Conservation (phyloP, 202 grass and related monocot species). For the Panicum virgatum region DNA sequence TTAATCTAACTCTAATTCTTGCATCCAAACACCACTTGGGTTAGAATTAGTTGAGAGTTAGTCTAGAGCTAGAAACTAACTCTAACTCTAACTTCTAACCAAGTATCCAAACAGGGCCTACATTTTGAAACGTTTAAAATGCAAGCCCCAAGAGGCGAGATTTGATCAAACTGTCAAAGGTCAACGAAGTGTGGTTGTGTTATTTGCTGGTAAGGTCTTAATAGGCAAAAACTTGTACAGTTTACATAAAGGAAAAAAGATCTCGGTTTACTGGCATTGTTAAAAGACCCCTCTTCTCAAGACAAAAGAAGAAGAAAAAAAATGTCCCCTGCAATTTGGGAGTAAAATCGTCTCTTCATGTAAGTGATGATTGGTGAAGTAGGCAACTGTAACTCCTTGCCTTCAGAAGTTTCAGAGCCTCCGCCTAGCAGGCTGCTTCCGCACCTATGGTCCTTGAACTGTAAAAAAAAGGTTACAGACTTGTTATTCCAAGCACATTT, state of each 20-base stretch:
- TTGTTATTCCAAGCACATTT: constrained; percentile 2
- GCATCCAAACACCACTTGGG: too few relatives aligned
- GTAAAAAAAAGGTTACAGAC: constrained; percentile 5
- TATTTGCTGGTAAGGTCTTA: constrained; percentile 8
- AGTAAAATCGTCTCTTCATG: neutral
- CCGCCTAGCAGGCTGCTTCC: neutral
- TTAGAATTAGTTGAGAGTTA: too few relatives aligned
- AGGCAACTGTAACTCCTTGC: neutral
- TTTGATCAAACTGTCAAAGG: neutral
- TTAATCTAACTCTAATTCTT: too few relatives aligned
- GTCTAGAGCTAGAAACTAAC: too few relatives aligned
- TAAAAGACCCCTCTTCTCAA: constrained; percentile 10
- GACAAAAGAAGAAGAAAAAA: neutral
- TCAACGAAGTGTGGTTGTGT: neutral
- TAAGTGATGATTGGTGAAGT: neutral
- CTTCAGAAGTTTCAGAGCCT: neutral
- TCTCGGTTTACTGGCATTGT: constrained; percentile 12
- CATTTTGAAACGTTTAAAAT: neutral
- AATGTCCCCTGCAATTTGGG: neutral
- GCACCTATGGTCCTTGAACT: neutral
- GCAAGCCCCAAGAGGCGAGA: neutral
- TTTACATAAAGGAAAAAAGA: neutral
- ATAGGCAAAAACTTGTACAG: neutral
- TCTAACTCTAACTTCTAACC: too few relatives aligned
- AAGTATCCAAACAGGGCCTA: too few relatives aligned